Evolutionary conservation across 73 alveolate genomes (phyloP).

Genomic region (Stentor coeruleus): DNA sequence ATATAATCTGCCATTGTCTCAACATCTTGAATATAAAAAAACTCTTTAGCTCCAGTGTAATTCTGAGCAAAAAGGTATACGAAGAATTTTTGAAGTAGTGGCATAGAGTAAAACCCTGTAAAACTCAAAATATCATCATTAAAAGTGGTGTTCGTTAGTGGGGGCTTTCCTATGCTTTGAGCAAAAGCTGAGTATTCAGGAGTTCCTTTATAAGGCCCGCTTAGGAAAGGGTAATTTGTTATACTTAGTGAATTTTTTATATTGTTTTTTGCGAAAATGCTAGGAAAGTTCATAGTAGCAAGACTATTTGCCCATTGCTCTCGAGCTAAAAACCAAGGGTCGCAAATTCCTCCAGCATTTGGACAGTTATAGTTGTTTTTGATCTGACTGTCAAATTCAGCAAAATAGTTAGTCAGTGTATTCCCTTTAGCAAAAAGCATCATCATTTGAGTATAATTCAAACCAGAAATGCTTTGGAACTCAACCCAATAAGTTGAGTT

Average conservation of each 20-base stretch:
- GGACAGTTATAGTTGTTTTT: slow-evolving; percentile 24
- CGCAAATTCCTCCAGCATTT: slow-evolving; percentile 7
- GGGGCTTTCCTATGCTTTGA: neutral
- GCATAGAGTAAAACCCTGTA: neutral
- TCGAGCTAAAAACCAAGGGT: slow-evolving; percentile 7
- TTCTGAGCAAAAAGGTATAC: neutral
- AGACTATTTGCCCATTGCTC: slow-evolving; percentile 17
- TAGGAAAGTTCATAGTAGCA: neutral
- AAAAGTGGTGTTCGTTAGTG: neutral
- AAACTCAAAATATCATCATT: neutral
- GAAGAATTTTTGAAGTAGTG: neutral
- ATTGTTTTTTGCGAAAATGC: neutral
- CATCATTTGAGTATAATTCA: neutral
- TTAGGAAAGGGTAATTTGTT: neutral
- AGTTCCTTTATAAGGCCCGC: neutral
- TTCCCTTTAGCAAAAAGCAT: neutral
- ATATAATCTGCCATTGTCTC: neutral
- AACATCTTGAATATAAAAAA: neutral
- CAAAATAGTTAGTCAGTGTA: neutral
- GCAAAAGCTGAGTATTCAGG: slow-evolving; percentile 27
- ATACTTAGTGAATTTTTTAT: neutral
- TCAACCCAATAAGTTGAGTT: neutral
- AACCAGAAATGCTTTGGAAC: neutral
- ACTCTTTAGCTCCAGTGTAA: neutral
- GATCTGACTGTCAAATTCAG: neutral